Conservation (phyloP, 164 flowering plant species). For the Vitis labrusca region DNA sequence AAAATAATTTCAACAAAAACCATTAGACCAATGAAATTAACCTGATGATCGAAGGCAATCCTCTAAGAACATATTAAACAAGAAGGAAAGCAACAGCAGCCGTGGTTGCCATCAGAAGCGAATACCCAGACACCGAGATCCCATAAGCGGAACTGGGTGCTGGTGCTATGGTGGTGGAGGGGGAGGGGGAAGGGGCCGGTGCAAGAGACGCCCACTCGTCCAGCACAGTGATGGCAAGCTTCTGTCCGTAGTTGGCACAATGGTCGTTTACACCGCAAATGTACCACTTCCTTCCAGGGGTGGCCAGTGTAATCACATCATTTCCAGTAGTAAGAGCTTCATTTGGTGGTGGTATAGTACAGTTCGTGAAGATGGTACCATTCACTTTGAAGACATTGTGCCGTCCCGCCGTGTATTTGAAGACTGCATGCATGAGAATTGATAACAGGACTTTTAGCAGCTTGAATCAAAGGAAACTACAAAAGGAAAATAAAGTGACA, state of each 20-base stretch:
- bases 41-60: no score
- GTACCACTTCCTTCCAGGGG: conserved; percentile 13
- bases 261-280: conserved; percentile 9
- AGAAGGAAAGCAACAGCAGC: no score
- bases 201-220: neutral
- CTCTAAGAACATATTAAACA: no score
- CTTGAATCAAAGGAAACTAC: neutral
- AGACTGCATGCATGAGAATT: neutral
- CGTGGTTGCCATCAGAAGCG: no score
- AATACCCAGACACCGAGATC: no score
- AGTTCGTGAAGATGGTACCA: neutral
- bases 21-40: no score
- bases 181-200: no score
- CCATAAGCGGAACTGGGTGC: no score
- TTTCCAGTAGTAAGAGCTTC: conserved; percentile 2
- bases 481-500: neutral
- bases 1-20: no score
- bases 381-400: conserved; percentile 12
- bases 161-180: no score
- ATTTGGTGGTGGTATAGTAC: neutral
- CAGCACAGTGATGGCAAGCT: conserved; percentile 4
- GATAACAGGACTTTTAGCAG: neutral
- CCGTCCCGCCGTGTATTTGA: neutral
- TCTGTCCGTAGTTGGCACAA: neutral
- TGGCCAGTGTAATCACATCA: neutral